Evolutionary conservation across 139 green algal genomes (phyloP).

Genomic region (Chlamydomonas sphaeroides): DNA sequence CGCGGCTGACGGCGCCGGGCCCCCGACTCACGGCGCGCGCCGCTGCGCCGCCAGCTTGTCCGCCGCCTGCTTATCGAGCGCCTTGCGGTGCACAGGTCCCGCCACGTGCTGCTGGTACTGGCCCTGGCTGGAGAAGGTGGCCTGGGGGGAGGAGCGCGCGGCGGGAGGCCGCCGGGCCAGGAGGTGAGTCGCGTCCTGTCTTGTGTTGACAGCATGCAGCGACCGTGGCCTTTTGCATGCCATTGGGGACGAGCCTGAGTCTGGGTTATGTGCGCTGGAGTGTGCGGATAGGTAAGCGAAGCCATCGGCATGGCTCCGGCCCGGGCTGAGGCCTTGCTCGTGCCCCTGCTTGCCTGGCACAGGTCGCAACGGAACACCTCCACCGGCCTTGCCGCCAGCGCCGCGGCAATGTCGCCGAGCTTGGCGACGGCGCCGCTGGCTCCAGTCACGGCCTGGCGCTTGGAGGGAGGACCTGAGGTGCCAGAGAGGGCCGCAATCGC

Average conservation of each 20-base stretch:
- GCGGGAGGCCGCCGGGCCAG: neutral
- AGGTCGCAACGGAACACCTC: conserved; percentile 43
- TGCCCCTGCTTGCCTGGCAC: conserved; percentile 4
- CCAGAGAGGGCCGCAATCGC: too few relatives aligned
- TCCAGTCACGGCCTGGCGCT: neutral
- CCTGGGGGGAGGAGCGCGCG: neutral
- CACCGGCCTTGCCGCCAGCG: neutral
- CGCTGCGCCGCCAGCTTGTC: conserved; percentile 30
- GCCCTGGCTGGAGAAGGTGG: conserved; percentile 37
- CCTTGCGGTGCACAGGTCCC: conserved; percentile 48
- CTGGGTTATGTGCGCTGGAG: too few relatives aligned
- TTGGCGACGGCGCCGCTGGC: neutral
- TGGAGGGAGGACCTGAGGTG: neutral
- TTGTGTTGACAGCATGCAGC: too few relatives aligned
- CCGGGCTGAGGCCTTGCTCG: too few relatives aligned
- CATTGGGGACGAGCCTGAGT: too few relatives aligned
- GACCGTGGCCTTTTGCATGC: neutral
- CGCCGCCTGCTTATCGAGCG: conserved; percentile 29
- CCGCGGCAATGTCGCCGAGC: conserved; percentile 19
- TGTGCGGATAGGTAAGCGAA: too few relatives aligned
- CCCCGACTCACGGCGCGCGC: conserved; percentile 21
- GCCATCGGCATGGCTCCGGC: too few relatives aligned
- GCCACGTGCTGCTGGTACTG: conserved; percentile 42
- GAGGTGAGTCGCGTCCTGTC: too few relatives aligned
- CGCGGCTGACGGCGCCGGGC: too few relatives aligned